These are phyloP conservation scores for Quercus aquifolioides DNA, from an alignment of 306 rosid genomes.

Conservation along the genomic window DNA sequence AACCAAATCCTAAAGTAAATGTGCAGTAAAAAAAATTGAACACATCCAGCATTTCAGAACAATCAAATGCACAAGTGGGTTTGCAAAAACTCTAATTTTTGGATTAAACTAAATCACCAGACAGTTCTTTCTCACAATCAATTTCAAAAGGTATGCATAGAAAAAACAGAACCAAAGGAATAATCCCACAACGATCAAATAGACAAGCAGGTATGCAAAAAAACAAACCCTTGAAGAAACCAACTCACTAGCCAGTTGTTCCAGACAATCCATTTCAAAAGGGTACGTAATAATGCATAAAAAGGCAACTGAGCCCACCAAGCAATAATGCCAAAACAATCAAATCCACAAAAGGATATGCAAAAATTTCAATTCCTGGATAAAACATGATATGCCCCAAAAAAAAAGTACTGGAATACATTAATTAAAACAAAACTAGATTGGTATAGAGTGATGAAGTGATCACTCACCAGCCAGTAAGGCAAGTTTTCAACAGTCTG, in stretches of 20 bases:
- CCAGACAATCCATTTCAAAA: neutral
- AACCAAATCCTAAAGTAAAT: neutral
- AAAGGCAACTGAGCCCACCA: neutral
- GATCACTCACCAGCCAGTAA: conserved; percentile 48
- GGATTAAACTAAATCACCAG: neutral
- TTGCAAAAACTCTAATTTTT: neutral
- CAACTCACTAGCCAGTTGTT: neutral
- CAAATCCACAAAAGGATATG: neutral
- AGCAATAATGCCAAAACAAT: neutral
- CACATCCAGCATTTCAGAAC: neutral
- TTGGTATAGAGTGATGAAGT: neutral
- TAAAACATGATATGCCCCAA: neutral
- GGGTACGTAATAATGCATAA: neutral
- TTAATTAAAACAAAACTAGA: neutral
- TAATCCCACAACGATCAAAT: neutral
- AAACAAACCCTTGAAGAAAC: neutral
- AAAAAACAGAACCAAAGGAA: neutral
- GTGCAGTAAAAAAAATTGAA: neutral
- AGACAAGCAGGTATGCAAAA: neutral
- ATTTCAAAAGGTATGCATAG: neutral
- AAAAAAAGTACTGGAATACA: neutral
- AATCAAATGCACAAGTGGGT: neutral
- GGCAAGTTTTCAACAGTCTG: conserved; percentile 53
- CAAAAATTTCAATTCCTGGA: neutral
- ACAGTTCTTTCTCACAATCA: neutral